Evolutionary conservation across 2,329 filamentous ascomycete species (phyloP), one percentile per base, ranked within the genome.

Genomic region (Trichoderma polysporum): DNA sequence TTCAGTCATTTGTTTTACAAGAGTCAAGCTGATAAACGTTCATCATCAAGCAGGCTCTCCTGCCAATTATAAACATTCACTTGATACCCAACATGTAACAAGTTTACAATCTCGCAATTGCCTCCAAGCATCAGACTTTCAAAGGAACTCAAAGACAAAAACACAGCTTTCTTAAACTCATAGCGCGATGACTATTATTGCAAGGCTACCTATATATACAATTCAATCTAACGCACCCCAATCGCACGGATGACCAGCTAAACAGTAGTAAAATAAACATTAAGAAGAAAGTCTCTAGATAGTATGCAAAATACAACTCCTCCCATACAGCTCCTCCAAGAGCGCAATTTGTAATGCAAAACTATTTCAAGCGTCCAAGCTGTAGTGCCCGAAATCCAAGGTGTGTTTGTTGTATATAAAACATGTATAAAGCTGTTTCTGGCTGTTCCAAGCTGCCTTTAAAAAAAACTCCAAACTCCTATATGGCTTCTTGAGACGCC

Each of bases 261-360:
- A 54, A 54, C 68, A 68, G 63, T 68, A 68, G 64, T 71, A 69
- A 65, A 70, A 73, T 68, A 70, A 68, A 70, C 72, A 76, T 75
- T 75, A 74, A 73, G 68, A 70, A 74, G 35, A 53, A 25, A 27
- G 33, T 19, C 19, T 67, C 65, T 63, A 63, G 58, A 49, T 59
- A 53, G 25, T 52, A 39, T 66, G 45, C 35, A 53, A 53, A 29
- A 59, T 27, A 64, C 22, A 41, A 63, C 19, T 25, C 37, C n/a
- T 25, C 37, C 39, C 53, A 50, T 17, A 22, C 17, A 57, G 41
- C 7, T 22, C 37, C 53, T 65, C 62, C 62, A 49, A 58, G 37
- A 17, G 52, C 4, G 41, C 25, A n/a, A 13, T 33, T 17, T 57
- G 29, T 53, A 50, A 33, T 65, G 31, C 62, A 65, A 65, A 53